phyloP scores from a whole-genome alignment of 805 yeast species.

The Candida jianshihensis region DNA sequence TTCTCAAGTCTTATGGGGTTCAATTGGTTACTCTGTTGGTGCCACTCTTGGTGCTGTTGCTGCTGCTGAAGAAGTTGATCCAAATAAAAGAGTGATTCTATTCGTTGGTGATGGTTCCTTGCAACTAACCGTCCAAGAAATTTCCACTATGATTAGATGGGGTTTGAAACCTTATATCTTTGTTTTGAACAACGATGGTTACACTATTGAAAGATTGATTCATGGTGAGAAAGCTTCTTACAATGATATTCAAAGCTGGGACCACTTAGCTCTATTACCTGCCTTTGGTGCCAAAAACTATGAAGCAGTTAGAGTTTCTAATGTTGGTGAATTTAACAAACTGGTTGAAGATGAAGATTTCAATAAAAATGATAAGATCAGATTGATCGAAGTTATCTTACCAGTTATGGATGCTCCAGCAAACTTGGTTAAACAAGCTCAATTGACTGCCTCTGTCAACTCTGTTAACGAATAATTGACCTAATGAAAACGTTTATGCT shows the following conservation, averaged over 20 bases:
- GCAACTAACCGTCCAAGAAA: constrained; percentile 69
- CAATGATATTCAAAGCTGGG: constrained; percentile 66
- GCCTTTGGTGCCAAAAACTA: constrained; percentile 43
- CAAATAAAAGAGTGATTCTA: constrained; percentile 53
- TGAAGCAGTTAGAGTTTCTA: constrained; percentile 47
- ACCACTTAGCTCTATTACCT: constrained; percentile 49
- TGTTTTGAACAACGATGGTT: constrained; percentile 66
- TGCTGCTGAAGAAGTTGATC: constrained; percentile 60
- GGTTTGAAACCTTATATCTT: constrained; percentile 60
- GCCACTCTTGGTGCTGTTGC: constrained; percentile 62
- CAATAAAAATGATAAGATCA: constrained; percentile 49
- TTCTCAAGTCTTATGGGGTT: constrained; percentile 72
- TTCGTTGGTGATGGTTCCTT: constrained; percentile 74
- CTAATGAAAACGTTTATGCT: too few species aligned
- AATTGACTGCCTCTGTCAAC: constrained; percentile 47
- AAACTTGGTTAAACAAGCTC: constrained; percentile 60
- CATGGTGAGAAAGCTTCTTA: constrained; percentile 62
- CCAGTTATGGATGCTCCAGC: constrained; percentile 66
- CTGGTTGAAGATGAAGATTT: constrained; percentile 41
- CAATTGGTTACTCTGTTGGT: constrained; percentile 67
- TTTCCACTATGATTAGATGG: constrained; percentile 64
- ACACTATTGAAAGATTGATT: constrained; percentile 68
- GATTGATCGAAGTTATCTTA: constrained; percentile 62
- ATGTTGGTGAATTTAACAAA: constrained; percentile 51
- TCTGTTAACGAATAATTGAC: constrained; percentile 9